These are phyloP conservation scores for Laguncularia racemosa DNA, from an alignment of 345 rosid genomes.

Conservation along the genomic window DNA sequence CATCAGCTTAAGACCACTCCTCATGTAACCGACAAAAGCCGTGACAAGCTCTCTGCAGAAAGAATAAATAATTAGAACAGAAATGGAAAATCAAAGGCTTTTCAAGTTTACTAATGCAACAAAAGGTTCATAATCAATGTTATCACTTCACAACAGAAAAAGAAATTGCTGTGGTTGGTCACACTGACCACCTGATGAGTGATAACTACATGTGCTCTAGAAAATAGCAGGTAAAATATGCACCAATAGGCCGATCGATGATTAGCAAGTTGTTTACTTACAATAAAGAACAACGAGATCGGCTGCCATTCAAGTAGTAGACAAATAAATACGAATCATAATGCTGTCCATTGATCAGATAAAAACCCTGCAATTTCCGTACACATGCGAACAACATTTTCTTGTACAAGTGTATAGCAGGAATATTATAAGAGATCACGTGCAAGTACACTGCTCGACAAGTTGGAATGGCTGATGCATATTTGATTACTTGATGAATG, in stretches of 20 bases:
- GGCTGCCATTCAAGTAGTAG: slow-evolving; percentile 71
- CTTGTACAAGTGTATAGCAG: slow-evolving; percentile 79
- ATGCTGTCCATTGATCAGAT: slow-evolving; percentile 70
- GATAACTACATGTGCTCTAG: not conserved
- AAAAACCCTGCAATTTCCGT: slow-evolving; percentile 65
- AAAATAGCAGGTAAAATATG: not conserved
- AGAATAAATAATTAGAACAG: not conserved
- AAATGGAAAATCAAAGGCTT: not conserved
- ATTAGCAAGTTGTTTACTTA: slow-evolving; percentile 35
- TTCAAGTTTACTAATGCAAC: not conserved
- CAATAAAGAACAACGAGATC: slow-evolving; percentile 86
- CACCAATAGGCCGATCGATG: not conserved
- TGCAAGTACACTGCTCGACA: slow-evolving; percentile 92
- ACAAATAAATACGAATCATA: slow-evolving; percentile 80
- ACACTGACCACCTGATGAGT: not conserved
- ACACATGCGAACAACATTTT: slow-evolving; percentile 84
- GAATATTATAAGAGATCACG: slow-evolving; percentile 80
- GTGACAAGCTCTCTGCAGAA: slow-evolving; percentile 50
- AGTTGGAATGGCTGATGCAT: slow-evolving; percentile 51
- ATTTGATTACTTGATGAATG: slow-evolving; percentile 68
- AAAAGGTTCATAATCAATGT: not conserved
- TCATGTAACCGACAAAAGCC: slow-evolving; percentile 38
- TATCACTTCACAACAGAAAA: too few species aligned
- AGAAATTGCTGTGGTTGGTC: too few species aligned
- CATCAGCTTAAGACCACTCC: slow-evolving; percentile 44